Base-by-base conservation (phyloP, 1,284 basidiomycete genomes). In the Lignosus rhinocerotis region DNA sequence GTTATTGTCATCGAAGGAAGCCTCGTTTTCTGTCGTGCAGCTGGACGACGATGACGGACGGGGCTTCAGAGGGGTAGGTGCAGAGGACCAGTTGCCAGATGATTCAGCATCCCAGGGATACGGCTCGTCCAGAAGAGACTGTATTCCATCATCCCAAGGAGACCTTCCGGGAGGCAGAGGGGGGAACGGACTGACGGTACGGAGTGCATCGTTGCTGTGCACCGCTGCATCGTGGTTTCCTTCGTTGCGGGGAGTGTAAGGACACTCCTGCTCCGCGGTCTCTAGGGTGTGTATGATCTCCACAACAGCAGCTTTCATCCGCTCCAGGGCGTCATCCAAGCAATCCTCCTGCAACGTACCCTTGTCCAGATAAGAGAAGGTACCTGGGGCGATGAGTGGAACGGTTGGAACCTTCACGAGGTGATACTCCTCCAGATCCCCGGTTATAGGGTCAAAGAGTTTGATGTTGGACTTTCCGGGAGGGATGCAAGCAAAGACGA, bases 111-210 rank as follows among this genome's bases (percentile, higher is more conserved):
- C 55, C 10, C 64, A 64, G 25, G 51, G 17, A 4, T 48, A 34
- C 2, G 60, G 59, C 46, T 63, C 59, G 30, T 63, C 41, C 11
- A 61, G 55, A 3, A 65, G 54, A 16, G 64, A 61, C 2, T 60
- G 62, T 11, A 62, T 62, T 25, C 56, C 58, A n/a, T 59, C 54
- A 11, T 52, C 47, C 10, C 54, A 32, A 10, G 49, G 4, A 57
- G 52, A 42, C 44, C 45, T 6, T 41, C 41, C 10, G 36, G 50
- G 3, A 42, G 53, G 45, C 25, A 53, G 25, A 31, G 46, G 6
- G 16, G 53, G 19, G 53, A 54, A 54, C n/a, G 34, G 44, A 9
- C 33, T 45, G 43, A 25, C 21, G 21, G 12, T 11, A 16, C 10
- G 43, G 8, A 8, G 11, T 12, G 21, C 10, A 10, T 45, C 25